Evolutionary conservation across 1,284 basidiomycete species (phyloP).

Genomic region (Megacollybia platyphylla): DNA sequence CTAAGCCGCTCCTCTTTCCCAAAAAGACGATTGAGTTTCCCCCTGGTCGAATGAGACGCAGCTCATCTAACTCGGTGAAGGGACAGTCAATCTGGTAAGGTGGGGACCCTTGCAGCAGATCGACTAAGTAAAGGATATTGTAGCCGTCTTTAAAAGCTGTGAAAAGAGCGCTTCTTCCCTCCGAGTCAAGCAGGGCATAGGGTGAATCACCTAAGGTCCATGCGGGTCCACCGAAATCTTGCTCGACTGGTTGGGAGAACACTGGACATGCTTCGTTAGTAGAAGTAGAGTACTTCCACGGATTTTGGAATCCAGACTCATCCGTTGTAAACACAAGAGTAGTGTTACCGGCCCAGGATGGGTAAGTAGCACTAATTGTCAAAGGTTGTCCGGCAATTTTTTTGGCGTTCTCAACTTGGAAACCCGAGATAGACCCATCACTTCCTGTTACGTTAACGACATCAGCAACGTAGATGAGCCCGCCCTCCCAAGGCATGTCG

Average conservation of each 20-base stretch:
- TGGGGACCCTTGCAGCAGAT: conserved; percentile 19
- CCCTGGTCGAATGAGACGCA: conserved; percentile 23
- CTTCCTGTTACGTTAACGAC: conserved; percentile 14
- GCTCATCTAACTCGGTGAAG: conserved; percentile 28
- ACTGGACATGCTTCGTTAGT: conserved; percentile 24
- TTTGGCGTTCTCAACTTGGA: conserved; percentile 11
- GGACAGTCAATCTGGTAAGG: conserved; percentile 24
- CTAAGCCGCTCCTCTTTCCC: conserved; percentile 6
- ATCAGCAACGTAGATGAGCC: conserved; percentile 43
- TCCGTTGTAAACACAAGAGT: conserved; percentile 61
- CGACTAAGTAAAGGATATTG: conserved; percentile 33
- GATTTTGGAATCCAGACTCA: conserved; percentile 58
- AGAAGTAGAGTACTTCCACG: conserved; percentile 36
- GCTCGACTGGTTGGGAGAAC: conserved; percentile 27
- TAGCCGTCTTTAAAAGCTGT: conserved; percentile 36
- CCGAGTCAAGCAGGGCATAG: conserved; percentile 33
- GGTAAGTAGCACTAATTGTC: conserved; percentile 38
- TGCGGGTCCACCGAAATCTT: conserved; percentile 49
- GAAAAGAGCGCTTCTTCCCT: conserved; percentile 28
- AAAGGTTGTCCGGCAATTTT: conserved; percentile 35
- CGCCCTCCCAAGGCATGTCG: conserved; percentile 76
- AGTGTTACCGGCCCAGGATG: conserved; percentile 45
- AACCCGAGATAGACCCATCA: conserved; percentile 5
- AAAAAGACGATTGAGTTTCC: conserved; percentile 27
- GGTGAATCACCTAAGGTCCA: conserved; percentile 43